Base-by-base conservation (phyloP, 2,329 filamentous ascomycete species). In the Aspergillus udagawae region DNA sequence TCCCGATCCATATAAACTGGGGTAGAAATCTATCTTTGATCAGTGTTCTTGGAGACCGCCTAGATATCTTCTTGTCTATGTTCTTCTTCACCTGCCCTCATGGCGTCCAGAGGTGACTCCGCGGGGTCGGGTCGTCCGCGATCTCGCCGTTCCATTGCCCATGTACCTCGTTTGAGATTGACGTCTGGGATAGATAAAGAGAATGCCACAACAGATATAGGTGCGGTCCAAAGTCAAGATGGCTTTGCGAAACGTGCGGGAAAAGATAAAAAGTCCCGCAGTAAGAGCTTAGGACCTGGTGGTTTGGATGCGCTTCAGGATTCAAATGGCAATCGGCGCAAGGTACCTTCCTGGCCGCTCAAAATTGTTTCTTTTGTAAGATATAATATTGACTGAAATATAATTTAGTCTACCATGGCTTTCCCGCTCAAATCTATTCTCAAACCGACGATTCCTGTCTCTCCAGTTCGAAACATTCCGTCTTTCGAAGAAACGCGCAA, bases 261-360 rank as follows among this genome's bases (percentile, higher is more conserved):
- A 32, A 71, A 70, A 52, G 75, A 76, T 42, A 82, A 81, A 77
- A 93, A 92, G 77, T 90, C 88, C 57, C 87, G 94, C 63, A 97
- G 93, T 77, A 97, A 97, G 80, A 97, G 93, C 76, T 87, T 99
- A 65, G 94, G 94, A 2, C 93, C 94, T 17, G 94, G 93, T 52
- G 92, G 92, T 27, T 77, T 96, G 49, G 92, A 95, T 79, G 87
- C 88, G 56, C 81, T 95, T 55, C 92, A 89, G 73, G 83, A 88
- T 68, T 84, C 83, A 48, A 84, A 81, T 68, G 90, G 90, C 35
- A 95, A 96, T 72, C 82, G 90, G 66, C 85, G 90, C 73, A 89
- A 91, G 78, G 91, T 94, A 83, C 69, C 35, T 41, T 41, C 9
- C 25, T 42, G 41, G 12, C 14, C 25, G 6, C 51, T 25, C 10